A percentile compares a stretch with the other conserved stretches of the same genome.
phyloP scores from a whole-genome alignment of 306 rosid genomes.

The Arachis hypogaea region DNA sequence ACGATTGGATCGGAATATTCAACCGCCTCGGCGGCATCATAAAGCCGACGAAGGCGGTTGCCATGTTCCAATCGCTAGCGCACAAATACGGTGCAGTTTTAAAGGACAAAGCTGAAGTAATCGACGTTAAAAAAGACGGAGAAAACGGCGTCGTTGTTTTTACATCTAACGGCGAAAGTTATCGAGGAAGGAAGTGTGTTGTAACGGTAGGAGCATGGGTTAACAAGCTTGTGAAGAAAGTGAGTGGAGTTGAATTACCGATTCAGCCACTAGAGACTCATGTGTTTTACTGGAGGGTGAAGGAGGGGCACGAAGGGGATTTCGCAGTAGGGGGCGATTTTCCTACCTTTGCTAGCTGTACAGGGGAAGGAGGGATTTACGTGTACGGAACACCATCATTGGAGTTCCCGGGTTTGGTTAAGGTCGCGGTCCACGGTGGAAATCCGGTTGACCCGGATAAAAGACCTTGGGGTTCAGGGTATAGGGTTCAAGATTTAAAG shows the following conservation, averaged over 20 bases:
- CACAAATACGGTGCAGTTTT: conserved; percentile 61
- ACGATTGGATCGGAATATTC: conserved; percentile 62
- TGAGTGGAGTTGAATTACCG: conserved; percentile 64
- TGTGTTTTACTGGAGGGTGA: conserved; percentile 73
- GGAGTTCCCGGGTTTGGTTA: conserved; percentile 88
- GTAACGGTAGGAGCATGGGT: conserved; percentile 88
- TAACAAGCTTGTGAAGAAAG: conserved; percentile 59
- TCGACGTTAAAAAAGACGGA: conserved; percentile 31
- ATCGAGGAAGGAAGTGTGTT: conserved; percentile 73
- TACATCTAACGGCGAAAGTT: conserved; percentile 47
- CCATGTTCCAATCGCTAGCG: conserved; percentile 81
- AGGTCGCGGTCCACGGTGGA: conserved; percentile 73
- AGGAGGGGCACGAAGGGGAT: conserved; percentile 57
- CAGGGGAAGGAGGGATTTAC: conserved; percentile 37
- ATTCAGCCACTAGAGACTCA: conserved; percentile 65
- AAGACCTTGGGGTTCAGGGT: conserved; percentile 69
- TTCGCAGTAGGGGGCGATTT: conserved; percentile 55
- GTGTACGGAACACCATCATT: conserved; percentile 76
- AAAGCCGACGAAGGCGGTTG: conserved; percentile 87
- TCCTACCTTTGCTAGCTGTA: conserved; percentile 67
- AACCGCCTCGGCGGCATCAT: conserved; percentile 72
- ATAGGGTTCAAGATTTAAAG: conserved; percentile 46
- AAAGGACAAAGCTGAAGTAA: conserved; percentile 63
- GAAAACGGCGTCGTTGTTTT: conserved; percentile 50
- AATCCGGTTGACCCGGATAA: conserved; percentile 69